Evolutionary conservation across 1,284 basidiomycete species (phyloP).

Genomic region (Irpex sp.): DNA sequence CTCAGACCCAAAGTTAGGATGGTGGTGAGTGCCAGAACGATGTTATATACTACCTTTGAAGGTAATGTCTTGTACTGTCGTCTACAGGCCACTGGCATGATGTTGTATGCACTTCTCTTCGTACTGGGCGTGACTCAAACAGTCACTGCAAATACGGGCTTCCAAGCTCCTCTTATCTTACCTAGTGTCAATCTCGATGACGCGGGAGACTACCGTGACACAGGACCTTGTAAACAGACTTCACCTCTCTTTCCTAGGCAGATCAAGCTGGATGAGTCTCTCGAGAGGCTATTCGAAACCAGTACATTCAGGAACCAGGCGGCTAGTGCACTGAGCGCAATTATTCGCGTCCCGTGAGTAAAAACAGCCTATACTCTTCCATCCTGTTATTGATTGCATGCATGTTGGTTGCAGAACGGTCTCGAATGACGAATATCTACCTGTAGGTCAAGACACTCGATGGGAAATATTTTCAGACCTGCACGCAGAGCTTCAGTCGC

Average conservation of each 20-base stretch:
- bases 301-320: not conserved
- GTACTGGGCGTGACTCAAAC: too few species aligned
- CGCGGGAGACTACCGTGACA: not conserved
- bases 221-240: slow-evolving; percentile 1
- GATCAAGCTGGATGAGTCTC: not conserved
- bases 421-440: slow-evolving; percentile 24
- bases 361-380: not conserved
- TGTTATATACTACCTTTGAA: too few species aligned
- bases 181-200: too few species aligned
- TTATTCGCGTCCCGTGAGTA: slow-evolving; percentile 7
- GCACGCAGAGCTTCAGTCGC: slow-evolving; percentile 34
- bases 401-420: slow-evolving; percentile 20
- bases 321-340: not conserved
- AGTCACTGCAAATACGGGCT: too few species aligned
- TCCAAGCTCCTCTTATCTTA: too few species aligned
- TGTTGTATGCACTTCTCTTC: too few species aligned
- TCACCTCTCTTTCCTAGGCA: slow-evolving; percentile 5
- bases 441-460: slow-evolving; percentile 36
- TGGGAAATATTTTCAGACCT: slow-evolving; percentile 38
- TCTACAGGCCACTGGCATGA: too few species aligned
- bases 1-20: too few species aligned
- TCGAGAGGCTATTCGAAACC: not conserved
- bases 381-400: not conserved
- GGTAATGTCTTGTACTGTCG: too few species aligned
- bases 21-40: too few species aligned